Percentiles rank a stretch among this genome's conserved stretches.
Conservation (phyloP, 305 asterid genomes). For the Fraxinus xanthoxyloides region DNA sequence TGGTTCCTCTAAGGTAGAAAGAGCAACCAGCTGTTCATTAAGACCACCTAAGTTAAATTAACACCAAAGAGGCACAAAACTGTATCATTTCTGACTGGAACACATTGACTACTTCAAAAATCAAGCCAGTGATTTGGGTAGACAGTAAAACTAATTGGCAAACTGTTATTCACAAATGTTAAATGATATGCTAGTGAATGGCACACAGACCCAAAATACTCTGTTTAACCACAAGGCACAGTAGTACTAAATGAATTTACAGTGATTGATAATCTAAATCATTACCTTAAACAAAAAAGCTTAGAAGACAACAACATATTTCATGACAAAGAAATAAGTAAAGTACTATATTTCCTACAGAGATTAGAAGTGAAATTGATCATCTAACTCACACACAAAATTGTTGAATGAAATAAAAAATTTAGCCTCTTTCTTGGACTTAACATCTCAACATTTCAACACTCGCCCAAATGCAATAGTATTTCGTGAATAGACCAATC, state of each 20-base stretch:
- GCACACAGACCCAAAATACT: background rate
- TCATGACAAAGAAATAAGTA: slow-evolving; percentile 2
- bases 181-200: background rate
- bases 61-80: background rate
- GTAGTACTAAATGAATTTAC: slow-evolving; percentile 13
- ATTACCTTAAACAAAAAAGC: background rate
- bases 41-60: background rate
- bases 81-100: background rate
- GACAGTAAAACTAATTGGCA: background rate
- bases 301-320: background rate
- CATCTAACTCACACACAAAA: slow-evolving; percentile 7
- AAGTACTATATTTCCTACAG: slow-evolving; percentile 2
- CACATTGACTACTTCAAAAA: background rate
- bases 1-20: background rate
- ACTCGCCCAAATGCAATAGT: slow-evolving; percentile 3
- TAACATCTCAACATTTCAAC: slow-evolving; percentile 6
- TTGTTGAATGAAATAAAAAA: background rate
- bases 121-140: background rate
- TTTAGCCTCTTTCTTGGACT: background rate
- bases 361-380: background rate
- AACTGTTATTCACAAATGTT: background rate
- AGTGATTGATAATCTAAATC: background rate
- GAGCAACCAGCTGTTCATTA: slow-evolving; percentile 9
- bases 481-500: background rate
- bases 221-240: background rate